Conservation (phyloP, 768 basidiomycete species). For the Calvatia gigantea region DNA sequence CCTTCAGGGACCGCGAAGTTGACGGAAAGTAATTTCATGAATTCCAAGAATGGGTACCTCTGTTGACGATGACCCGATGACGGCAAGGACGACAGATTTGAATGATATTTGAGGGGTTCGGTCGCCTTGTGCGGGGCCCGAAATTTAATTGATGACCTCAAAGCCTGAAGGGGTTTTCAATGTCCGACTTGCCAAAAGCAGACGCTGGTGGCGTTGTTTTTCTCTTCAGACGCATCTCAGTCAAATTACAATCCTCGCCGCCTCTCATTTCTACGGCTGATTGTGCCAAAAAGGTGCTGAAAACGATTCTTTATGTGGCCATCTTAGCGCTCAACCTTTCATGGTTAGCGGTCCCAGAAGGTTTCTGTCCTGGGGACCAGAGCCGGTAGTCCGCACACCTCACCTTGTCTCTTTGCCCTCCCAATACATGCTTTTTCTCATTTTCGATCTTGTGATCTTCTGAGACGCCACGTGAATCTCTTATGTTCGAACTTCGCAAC, state of each 20-base stretch:
- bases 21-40: too few relatives aligned
- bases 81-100: too few relatives aligned
- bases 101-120: too few relatives aligned
- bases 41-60: too few relatives aligned
- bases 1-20: too few relatives aligned
- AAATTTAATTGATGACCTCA: conserved; percentile 8
- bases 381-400: conserved; percentile 12
- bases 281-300: conserved; percentile 15
- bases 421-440: neutral
- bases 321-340: conserved; percentile 10
- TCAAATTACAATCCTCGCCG: conserved; percentile 15
- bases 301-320: conserved; percentile 5
- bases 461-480: conserved; percentile 2
- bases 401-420: neutral
- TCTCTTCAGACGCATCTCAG: conserved; percentile 9
- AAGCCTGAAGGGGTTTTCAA: neutral
- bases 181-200: neutral
- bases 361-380: neutral
- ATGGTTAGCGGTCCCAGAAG: neutral
- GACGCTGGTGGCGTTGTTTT: neutral
- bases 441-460: neutral
- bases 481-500: neutral
- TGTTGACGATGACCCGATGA: too few relatives aligned
- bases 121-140: too few relatives aligned
- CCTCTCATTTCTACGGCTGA: conserved; percentile 1